Evolutionary conservation across 768 basidiomycete genomes (phyloP).

Genomic region (Tulasnella sp.): DNA sequence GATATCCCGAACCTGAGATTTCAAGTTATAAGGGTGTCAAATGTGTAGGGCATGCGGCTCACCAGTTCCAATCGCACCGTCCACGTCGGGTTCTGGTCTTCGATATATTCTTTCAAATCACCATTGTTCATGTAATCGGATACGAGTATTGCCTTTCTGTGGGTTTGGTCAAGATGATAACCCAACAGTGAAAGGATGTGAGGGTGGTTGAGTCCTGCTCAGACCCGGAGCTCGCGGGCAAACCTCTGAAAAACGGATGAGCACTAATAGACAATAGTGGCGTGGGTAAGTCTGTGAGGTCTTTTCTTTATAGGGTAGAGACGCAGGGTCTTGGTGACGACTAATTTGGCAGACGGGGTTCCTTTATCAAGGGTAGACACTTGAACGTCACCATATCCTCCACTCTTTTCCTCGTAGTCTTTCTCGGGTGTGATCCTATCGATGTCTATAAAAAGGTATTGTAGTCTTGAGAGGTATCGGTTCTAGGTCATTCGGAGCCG

Average conservation of each 20-base stretch:
- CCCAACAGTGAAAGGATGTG: constrained; percentile 12
- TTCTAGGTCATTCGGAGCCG: not conserved
- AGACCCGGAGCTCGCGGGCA: constrained; percentile 1
- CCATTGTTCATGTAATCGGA: not conserved
- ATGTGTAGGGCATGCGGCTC: not conserved
- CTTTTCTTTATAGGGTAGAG: not conserved
- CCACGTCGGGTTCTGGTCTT: not conserved
- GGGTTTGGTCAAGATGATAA: not conserved
- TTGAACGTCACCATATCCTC: not conserved
- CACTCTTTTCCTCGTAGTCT: not conserved
- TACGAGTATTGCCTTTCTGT: not conserved
- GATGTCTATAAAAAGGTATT: not conserved
- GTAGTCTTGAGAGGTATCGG: not conserved
- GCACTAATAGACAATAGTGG: not conserved
- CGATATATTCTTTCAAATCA: not conserved
- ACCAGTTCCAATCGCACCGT: not conserved
- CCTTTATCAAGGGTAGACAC: not conserved
- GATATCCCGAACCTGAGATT: not conserved
- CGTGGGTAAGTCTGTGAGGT: not conserved
- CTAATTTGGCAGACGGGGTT: not conserved
- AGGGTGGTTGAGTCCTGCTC: not conserved
- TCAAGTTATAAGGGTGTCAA: not conserved
- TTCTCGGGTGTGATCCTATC: not conserved
- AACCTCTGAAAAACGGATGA: not conserved
- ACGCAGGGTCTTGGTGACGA: not conserved